A percentile compares a stretch with the other conserved stretches of the same genome.
phyloP scores from a whole-genome alignment of 164 flowering plant species.

The Kingdonia uniflora region DNA sequence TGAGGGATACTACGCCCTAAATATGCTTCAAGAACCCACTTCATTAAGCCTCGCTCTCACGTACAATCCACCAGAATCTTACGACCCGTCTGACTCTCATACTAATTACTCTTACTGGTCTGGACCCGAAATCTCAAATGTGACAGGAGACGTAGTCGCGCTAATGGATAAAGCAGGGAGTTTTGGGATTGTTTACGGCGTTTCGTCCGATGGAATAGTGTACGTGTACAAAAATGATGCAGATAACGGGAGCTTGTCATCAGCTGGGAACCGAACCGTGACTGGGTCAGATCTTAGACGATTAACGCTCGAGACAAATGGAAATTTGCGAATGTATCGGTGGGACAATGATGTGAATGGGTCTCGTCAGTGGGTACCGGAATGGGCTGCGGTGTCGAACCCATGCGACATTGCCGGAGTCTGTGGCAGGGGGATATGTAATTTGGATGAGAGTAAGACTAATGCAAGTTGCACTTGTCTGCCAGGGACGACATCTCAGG shows the following conservation, averaged over 20 bases:
- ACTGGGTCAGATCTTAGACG: conserved; percentile 30
- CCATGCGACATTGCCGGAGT: conserved; percentile 83
- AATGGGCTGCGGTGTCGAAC: conserved; percentile 88
- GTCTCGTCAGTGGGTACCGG: conserved; percentile 69
- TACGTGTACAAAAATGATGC: conserved; percentile 69
- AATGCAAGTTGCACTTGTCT: conserved; percentile 62
- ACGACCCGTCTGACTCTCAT: conserved; percentile 14
- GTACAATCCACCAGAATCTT: conserved; percentile 43
- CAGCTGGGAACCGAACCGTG: conserved; percentile 14
- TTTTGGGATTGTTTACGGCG: conserved; percentile 70
- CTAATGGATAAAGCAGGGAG: conserved; percentile 58
- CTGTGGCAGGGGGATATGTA: conserved; percentile 89
- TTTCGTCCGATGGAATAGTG: conserved; percentile 50
- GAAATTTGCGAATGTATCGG: conserved; percentile 60
- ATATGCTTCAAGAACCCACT: conserved; percentile 77
- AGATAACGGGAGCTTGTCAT: conserved; percentile 26
- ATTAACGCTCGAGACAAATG: conserved; percentile 57
- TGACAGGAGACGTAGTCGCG: conserved; percentile 67
- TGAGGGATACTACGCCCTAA: conserved; percentile 61
- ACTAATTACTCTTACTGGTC: conserved; percentile 62
- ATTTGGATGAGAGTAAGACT: conserved; percentile 47
- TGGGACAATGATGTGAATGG: conserved; percentile 76
- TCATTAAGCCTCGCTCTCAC: conserved; percentile 67
- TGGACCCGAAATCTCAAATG: conserved; percentile 64
- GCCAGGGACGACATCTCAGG: conserved; percentile 45